Percentiles rank a stretch among this genome's conserved stretches.
These are phyloP conservation scores for Linanthus parryae DNA, from an alignment of 148 eudicot genomes.

Conservation along the genomic window DNA sequence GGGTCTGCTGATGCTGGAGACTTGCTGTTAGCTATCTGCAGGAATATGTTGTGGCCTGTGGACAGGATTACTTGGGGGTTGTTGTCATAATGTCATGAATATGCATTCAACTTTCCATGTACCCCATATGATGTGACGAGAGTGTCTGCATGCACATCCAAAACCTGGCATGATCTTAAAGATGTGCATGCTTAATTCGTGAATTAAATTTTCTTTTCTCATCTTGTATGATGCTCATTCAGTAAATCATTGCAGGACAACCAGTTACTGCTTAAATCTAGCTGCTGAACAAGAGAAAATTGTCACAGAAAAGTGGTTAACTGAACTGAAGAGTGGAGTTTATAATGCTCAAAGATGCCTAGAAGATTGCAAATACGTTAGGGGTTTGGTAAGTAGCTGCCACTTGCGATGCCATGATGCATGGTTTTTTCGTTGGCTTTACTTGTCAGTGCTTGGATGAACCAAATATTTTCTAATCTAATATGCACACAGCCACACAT, in stretches of 20 bases:
- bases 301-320: slow-evolving; percentile 72
- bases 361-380: slow-evolving; percentile 77
- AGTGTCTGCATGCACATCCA: background rate
- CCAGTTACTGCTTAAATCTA: slow-evolving; percentile 70
- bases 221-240: slow-evolving; percentile 7
- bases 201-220: background rate
- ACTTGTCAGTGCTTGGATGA: background rate
- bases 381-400: slow-evolving; percentile 73
- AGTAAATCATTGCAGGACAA: slow-evolving; percentile 58
- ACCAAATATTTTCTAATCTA: background rate
- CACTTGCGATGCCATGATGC: background rate
- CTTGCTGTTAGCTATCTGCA: too few species aligned
- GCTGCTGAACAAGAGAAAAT: slow-evolving; percentile 94
- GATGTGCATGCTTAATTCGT: background rate
- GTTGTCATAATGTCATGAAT: too few species aligned
- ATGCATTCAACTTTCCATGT: too few species aligned
- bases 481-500: background rate
- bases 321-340: slow-evolving; percentile 66
- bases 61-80: too few species aligned
- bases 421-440: background rate
- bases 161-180: too few species aligned
- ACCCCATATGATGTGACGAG: too few species aligned
- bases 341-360: slow-evolving; percentile 69
- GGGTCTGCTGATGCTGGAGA: too few species aligned
- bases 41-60: too few species aligned